These are phyloP conservation scores for Pythium vanterpoolii DNA, from an alignment of 352 stramenopile genomes.

Conservation along the genomic window DNA sequence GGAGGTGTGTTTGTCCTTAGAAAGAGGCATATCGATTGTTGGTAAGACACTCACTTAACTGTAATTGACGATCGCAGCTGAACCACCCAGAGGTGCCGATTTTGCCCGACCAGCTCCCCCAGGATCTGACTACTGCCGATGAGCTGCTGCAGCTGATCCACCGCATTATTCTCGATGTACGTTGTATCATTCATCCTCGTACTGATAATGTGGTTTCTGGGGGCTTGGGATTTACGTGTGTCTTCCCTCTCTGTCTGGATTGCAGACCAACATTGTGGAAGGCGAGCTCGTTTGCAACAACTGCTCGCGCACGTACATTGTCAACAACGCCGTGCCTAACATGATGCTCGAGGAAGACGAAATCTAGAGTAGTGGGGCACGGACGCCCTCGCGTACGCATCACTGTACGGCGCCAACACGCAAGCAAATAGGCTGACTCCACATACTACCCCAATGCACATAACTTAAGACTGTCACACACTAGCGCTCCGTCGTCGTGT, in stretches of 20 bases:
- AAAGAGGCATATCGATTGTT: neutral
- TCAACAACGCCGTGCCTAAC: conserved; percentile 81
- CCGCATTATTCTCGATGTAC: conserved; percentile 77
- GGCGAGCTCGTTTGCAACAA: conserved; percentile 85
- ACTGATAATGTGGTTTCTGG: neutral
- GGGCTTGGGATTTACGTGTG: neutral
- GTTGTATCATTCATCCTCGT: conserved; percentile 9
- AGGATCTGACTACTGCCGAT: conserved; percentile 52
- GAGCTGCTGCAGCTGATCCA: conserved; percentile 76
- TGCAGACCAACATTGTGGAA: conserved; percentile 83
- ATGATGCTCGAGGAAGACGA: conserved; percentile 87
- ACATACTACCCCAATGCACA: neutral
- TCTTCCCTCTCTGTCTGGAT: neutral
- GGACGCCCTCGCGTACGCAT: neutral
- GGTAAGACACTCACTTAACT: neutral
- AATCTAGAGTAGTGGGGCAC: conserved; percentile 35
- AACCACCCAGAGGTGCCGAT: conserved; percentile 78
- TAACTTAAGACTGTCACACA: neutral
- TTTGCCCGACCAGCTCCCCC: conserved; percentile 60
- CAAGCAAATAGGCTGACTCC: neutral
- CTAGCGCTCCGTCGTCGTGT: neutral
- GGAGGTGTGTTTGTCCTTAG: conserved; percentile 36
- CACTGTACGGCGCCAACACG: neutral
- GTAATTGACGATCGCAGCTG: conserved; percentile 28
- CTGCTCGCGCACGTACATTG: conserved; percentile 71